Evolutionary conservation across 768 basidiomycete genomes (phyloP).

Genomic region (Vishniacozyma victoriae): DNA sequence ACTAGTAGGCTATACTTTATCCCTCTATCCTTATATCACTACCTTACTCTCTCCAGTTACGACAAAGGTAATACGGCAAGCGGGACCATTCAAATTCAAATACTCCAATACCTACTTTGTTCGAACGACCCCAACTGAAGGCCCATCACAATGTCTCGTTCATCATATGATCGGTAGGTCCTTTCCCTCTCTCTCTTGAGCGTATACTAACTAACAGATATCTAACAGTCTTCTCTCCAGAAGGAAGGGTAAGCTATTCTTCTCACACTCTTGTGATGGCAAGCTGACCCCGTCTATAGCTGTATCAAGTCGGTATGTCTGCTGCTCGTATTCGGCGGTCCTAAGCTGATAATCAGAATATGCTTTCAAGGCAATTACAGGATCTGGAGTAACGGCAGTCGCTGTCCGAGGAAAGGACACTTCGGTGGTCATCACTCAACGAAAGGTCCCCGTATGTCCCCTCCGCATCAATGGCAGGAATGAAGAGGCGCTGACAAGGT

Average conservation of each 20-base stretch:
- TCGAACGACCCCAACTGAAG: no score
- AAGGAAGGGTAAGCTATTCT: conserved; percentile 55
- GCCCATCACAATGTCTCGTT: conserved; percentile 68
- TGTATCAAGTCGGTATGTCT: conserved; percentile 81
- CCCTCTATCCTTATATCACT: no score
- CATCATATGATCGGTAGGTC: conserved; percentile 79
- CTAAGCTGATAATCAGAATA: conserved; percentile 60
- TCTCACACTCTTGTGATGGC: not conserved
- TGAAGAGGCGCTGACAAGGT: not conserved
- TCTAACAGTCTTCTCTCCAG: conserved; percentile 93
- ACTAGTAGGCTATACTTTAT: no score
- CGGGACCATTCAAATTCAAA: no score
- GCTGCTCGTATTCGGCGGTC: not conserved
- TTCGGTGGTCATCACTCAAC: conserved; percentile 91
- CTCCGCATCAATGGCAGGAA: not conserved
- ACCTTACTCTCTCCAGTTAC: no score
- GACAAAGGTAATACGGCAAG: no score
- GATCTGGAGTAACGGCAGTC: conserved; percentile 89
- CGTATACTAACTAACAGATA: conserved; percentile 53
- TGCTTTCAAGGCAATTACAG: conserved; percentile 98
- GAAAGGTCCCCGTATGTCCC: conserved; percentile 77
- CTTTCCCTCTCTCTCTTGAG: not conserved
- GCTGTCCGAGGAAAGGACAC: conserved; percentile 92
- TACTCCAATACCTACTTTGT: not conserved
- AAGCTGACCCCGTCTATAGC: conserved; percentile 48